Base-by-base conservation (phyloP, 306 rosid genomes). In the Ormosia semicastrata region DNA sequence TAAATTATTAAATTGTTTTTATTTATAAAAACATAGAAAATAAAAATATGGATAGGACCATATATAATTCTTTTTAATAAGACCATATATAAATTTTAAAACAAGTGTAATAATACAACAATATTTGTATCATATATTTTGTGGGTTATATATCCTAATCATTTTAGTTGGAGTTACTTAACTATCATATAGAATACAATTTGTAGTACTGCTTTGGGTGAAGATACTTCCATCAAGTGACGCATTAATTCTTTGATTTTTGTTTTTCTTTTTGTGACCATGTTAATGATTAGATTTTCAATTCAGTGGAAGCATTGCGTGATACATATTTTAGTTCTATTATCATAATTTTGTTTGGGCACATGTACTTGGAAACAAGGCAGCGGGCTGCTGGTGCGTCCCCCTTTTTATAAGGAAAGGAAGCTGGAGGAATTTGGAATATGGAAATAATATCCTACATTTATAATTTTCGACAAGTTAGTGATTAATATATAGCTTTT, bases 121-220 rank as follows among this genome's bases (percentile, higher is more conserved):
- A 60, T 15, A 56, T 65, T 1, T 33, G 6, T 4, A 14, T 15
- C 5, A 3, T 29, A 52, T 32, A 13, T 44, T 70, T 53, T 40
- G 75, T 49, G 49, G 82, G 47, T 64, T 69, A 34, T 66, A 78
- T 64, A 65, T 84, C 83, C 11, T 72, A 63, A 71, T 80, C 79
- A 43, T 50, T 69, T 62, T 69, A 53, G 85, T 69, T 80, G 52
- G 70, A n/a, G 47, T 10, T 53, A 47, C 14, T 15, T 50, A 32
- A 32, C 5, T 58, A 49, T 56, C 14, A 37, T 67, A 49, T 43
- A 84, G 74, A 66, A 76, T 32, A 60, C 37, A 14, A 29, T 12
- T 14, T 49, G 40, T 59, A 32, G 14, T 36, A 78, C 58, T 39
- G 60, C 9, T 59, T 68, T 76, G 33, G 70, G 47, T 68, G 75